phyloP scores from a whole-genome alignment of 73 alveolate genomes.

The Uronychia setigera region DNA sequence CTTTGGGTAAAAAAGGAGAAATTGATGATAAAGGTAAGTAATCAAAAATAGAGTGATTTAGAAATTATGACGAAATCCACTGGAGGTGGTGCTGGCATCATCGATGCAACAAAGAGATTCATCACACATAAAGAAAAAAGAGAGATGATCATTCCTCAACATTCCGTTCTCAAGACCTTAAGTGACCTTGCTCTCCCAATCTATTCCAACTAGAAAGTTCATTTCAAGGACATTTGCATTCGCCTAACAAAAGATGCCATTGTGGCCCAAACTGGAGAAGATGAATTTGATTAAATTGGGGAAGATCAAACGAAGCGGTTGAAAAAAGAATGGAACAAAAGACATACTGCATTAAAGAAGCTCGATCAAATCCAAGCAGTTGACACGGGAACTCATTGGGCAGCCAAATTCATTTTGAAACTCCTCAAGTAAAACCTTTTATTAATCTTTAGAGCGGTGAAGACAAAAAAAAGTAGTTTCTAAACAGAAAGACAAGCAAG shows the following conservation, averaged over 20 bases:
- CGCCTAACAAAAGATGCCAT: conserved; percentile 13
- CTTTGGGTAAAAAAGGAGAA: conserved; percentile 36
- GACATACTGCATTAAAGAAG: not conserved
- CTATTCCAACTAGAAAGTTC: conserved; percentile 16
- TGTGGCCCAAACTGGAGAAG: not conserved
- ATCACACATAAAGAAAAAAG: conserved; percentile 1
- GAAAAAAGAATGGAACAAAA: conserved; percentile 9
- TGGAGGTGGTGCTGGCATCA: conserved; percentile 14
- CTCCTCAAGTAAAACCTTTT: too few relatives aligned
- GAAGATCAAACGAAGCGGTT: not conserved
- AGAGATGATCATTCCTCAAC: conserved; percentile 10
- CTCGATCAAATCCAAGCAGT: not conserved
- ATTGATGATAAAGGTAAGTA: conserved; percentile 31
- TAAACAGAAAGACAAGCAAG: too few relatives aligned
- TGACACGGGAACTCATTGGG: conserved; percentile 5
- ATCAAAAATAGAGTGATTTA: too few relatives aligned
- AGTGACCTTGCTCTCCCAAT: conserved; percentile 12
- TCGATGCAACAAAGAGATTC: conserved; percentile 6
- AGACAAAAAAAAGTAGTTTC: too few relatives aligned
- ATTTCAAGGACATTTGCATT: conserved; percentile 25
- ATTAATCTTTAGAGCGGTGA: too few relatives aligned
- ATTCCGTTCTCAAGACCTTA: not conserved
- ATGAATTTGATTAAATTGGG: not conserved
- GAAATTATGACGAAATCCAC: too few relatives aligned
- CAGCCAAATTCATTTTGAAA: not conserved